phyloP scores from a whole-genome alignment of 306 rosid species.

The Canavalia ensiformis region DNA sequence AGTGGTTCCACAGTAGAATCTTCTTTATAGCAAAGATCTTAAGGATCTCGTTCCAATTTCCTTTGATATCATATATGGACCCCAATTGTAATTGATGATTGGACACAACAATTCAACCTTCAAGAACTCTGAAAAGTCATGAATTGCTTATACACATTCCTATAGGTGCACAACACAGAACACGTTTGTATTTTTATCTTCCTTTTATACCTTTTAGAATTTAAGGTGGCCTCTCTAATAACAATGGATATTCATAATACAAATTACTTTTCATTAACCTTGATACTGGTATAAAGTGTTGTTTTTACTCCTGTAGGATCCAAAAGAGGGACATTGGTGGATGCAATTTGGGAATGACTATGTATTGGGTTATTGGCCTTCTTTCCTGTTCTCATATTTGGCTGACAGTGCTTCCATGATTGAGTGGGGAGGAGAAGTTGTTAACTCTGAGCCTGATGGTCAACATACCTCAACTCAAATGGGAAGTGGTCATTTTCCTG shows the following conservation, averaged over 20 bases:
- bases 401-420: constrained; percentile 98
- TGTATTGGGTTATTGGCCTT: constrained; percentile 97
- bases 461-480: constrained; percentile 93
- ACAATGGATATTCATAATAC: background rate
- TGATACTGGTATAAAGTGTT: background rate
- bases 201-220: constrained; percentile 6
- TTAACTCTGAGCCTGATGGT: constrained; percentile 82
- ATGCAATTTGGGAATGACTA: constrained; percentile 92
- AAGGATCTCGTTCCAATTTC: constrained; percentile 54
- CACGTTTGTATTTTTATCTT: background rate
- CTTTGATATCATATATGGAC: constrained; percentile 45
- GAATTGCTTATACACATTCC: constrained; percentile 13
- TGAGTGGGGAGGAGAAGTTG: constrained; percentile 99
- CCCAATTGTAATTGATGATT: constrained; percentile 14
- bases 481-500: constrained; percentile 97
- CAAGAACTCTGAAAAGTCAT: constrained; percentile 33
- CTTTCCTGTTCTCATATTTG: constrained; percentile 90
- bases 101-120: constrained; percentile 25
- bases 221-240: background rate
- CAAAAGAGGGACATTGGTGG: constrained; percentile 99
- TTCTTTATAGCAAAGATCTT: constrained; percentile 51
- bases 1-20: constrained; percentile 30
- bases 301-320: constrained; percentile 66
- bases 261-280: background rate
- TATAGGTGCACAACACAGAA: constrained; percentile 6